Base-by-base conservation (phyloP, 2,329 filamentous ascomycete species). In the Aschersonia sp. region DNA sequence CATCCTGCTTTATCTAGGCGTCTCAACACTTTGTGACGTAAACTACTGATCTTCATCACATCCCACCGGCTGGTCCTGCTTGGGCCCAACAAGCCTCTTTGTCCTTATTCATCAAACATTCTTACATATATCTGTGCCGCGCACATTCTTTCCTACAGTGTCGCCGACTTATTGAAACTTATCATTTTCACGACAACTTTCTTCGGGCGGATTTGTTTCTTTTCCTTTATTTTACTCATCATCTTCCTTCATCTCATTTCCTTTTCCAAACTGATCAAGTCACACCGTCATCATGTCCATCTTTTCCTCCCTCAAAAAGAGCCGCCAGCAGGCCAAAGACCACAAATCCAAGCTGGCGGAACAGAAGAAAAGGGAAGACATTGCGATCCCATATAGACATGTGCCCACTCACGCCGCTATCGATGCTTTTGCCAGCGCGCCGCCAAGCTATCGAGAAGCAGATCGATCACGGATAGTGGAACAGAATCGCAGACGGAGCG, bases 351-450 rank as follows among this genome's bases (percentile, higher is more conserved):
- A 74, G 55, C 58, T 68, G 50, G 67, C 63, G 42, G 70, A 73
- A 53, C 69, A 72, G 54, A 62, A 69, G 40, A 70, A 72, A 46
- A 58, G 62, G 42, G 68, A 70, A 51, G 57, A 61, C 40, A 49
- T 50, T 10, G 48, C 53, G 47, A 52, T 63, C n/a, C 67, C 73
- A 9, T 82, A 82, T 61, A 72, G 65, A 47, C 78, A 82, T 57
- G 61, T 78, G 28, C 77, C 78, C n/a, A 80, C 68, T 10, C 79
- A 83, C 57, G 78, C 78, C 31, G 75, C 75, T 44, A 58, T 68
- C 9, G 78, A 82, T 60, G 76, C 78, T 43, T 61, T 80, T 43
- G 65, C 69, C 29, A 72, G 71, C 31, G 74, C 73, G 3, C 77
- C 76, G 7, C 65, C 71, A 1, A 70, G 66, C 52, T 77, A 70